phyloP scores from a whole-genome alignment of 2,329 filamentous ascomycete species.

The Cladosporium sp. region DNA sequence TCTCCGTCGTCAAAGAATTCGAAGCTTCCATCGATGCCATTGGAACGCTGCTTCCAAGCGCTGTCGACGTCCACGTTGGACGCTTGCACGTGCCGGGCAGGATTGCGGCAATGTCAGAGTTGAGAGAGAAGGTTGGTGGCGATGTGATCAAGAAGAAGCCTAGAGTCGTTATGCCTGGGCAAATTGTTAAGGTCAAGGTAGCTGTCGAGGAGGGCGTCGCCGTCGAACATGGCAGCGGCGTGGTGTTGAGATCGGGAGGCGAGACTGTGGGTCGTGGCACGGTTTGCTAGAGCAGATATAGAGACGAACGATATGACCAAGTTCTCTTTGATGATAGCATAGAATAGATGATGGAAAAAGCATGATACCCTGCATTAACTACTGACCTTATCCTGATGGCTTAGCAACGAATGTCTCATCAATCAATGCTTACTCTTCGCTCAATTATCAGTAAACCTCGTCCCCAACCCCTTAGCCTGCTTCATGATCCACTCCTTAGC shows the following conservation, averaged over 20 bases:
- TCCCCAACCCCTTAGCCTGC: conserved; percentile 34
- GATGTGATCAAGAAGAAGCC: conserved; percentile 72
- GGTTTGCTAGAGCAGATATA: background rate
- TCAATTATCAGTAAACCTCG: conserved; percentile 12
- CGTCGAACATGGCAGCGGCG: conserved; percentile 71
- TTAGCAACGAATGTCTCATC: too few relatives aligned
- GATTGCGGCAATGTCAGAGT: conserved; percentile 66
- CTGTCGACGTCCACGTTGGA: conserved; percentile 83
- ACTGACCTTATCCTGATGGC: too few relatives aligned
- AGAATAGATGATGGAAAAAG: conserved; percentile 2
- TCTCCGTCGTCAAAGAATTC: conserved; percentile 68
- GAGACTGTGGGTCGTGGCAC: conserved; percentile 84
- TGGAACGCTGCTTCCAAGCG: conserved; percentile 82
- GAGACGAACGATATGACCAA: background rate
- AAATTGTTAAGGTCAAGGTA: conserved; percentile 66
- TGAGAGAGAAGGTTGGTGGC: conserved; percentile 70
- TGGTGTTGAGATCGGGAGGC: conserved; percentile 76
- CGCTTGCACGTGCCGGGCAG: conserved; percentile 73
- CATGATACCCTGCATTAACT: conserved; percentile 9
- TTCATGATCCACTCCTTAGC: conserved; percentile 42
- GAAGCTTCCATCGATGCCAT: conserved; percentile 84
- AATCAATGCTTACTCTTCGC: background rate
- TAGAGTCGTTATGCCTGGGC: conserved; percentile 74
- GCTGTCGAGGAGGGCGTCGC: conserved; percentile 62
- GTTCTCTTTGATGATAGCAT: background rate